Evolutionary conservation across 1,284 basidiomycete species (phyloP).

Genomic region (Ceratobasidium sp.): DNA sequence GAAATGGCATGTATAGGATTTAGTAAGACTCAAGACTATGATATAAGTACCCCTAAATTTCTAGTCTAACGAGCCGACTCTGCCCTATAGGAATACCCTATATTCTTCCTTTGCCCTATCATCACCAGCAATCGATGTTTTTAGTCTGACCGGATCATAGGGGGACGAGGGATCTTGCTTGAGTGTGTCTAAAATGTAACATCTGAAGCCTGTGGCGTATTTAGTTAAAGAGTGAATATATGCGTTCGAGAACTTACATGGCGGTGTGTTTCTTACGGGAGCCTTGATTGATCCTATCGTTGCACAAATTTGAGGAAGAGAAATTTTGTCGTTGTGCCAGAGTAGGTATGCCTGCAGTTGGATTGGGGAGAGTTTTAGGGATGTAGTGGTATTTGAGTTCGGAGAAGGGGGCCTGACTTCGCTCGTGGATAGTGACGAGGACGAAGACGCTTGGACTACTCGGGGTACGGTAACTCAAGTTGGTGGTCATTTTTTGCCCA

Average conservation of each 20-base stretch:
- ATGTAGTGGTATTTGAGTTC: neutral
- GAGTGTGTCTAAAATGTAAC: neutral
- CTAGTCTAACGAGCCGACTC: neutral
- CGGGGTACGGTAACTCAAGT: neutral
- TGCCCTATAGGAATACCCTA: constrained; percentile 9
- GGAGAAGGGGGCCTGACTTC: neutral
- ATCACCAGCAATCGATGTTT: neutral
- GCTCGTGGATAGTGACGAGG: neutral
- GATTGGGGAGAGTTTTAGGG: neutral
- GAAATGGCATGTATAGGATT: neutral
- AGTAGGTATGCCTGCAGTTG: constrained; percentile 28
- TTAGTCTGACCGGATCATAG: neutral
- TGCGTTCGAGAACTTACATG: neutral
- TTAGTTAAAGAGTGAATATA: neutral
- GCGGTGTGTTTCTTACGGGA: constrained; percentile 7
- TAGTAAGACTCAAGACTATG: neutral
- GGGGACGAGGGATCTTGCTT: neutral
- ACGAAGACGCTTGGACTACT: neutral
- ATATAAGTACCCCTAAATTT: neutral
- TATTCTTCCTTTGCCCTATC: neutral
- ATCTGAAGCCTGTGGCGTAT: too few species aligned
- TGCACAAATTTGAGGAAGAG: constrained; percentile 22
- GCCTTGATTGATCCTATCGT: neutral
- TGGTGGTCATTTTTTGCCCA: constrained; percentile 33
- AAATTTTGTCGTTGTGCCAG: constrained; percentile 16